A percentile compares a stretch with the other conserved stretches of the same genome.
phyloP scores from a whole-genome alignment of 2,329 filamentous ascomycete genomes.

The Fusarium sp. region DNA sequence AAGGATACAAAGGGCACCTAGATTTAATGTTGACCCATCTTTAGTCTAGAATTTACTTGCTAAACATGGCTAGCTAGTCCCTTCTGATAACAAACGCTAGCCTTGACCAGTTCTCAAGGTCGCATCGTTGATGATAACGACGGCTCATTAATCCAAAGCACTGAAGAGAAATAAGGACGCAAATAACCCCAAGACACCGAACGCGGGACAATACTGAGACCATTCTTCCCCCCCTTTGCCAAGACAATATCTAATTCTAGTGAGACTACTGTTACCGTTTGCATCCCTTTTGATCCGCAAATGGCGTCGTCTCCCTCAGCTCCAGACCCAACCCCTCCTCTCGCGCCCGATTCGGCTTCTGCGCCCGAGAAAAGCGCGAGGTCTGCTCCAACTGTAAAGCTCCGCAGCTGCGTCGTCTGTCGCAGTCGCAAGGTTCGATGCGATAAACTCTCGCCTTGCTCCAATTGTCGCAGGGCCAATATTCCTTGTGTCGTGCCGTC shows the following conservation, averaged over 20 bases:
- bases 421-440: conserved; percentile 67
- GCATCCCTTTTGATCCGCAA: background rate
- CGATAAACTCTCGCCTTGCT: conserved; percentile 66
- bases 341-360: conserved; percentile 35
- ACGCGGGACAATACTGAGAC: background rate
- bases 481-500: conserved; percentile 64
- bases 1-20: fast-evolving
- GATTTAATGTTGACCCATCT: fast-evolving
- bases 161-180: background rate
- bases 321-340: background rate
- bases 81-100: background rate
- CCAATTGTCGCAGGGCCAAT: conserved; percentile 65
- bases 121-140: background rate
- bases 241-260: background rate
- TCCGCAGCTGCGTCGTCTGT: conserved; percentile 63
- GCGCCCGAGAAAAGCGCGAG: conserved; percentile 42
- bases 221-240: background rate
- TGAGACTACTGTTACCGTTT: background rate
- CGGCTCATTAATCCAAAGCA: background rate
- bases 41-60: fast-evolving
- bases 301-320: conserved; percentile 13
- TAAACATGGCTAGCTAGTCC: background rate
- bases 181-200: background rate
- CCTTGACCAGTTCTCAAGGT: background rate
- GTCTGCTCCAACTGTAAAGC: conserved; percentile 39